phyloP scores from a whole-genome alignment of 2,329 filamentous ascomycete species.

The Fusarium sp. region DNA sequence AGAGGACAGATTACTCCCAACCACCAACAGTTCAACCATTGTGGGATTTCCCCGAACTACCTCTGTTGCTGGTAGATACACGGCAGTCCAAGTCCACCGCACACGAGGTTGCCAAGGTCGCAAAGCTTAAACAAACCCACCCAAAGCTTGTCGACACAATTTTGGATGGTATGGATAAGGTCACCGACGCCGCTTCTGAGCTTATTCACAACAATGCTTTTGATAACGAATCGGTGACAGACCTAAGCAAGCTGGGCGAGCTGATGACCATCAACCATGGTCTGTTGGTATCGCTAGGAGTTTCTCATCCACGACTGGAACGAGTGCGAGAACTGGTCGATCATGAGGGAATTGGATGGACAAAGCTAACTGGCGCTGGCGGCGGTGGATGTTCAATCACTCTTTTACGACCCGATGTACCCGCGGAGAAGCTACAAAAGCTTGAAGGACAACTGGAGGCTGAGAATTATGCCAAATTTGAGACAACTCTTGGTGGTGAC shows the following conservation, averaged over 20 bases:
- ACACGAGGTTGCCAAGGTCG: conserved; percentile 88
- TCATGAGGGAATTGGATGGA: conserved; percentile 91
- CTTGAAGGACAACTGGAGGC: conserved; percentile 74
- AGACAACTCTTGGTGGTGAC: conserved; percentile 91
- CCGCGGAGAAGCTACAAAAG: conserved; percentile 66
- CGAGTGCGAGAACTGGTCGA: conserved; percentile 92
- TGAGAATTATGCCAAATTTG: conserved; percentile 86
- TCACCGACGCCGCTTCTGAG: conserved; percentile 68
- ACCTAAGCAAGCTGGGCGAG: conserved; percentile 82
- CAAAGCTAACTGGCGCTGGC: conserved; percentile 94
- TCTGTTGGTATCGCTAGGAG: conserved; percentile 87
- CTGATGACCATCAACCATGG: conserved; percentile 96
- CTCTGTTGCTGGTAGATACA: conserved; percentile 90
- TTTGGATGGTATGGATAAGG: conserved; percentile 85
- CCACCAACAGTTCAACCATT: conserved; percentile 82
- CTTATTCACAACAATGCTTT: conserved; percentile 73
- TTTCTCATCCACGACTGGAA: conserved; percentile 94
- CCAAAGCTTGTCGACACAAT: conserved; percentile 84
- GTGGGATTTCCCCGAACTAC: conserved; percentile 91
- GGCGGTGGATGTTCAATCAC: conserved; percentile 97
- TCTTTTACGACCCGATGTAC: conserved; percentile 77
- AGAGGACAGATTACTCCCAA: conserved; percentile 80
- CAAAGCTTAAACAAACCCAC: conserved; percentile 75
- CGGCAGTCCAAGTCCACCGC: conserved; percentile 87
- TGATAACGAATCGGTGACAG: conserved; percentile 71